These are phyloP conservation scores for Triticum turgidum DNA, from an alignment of 176 grass and related monocot genomes.

Conservation along the genomic window DNA sequence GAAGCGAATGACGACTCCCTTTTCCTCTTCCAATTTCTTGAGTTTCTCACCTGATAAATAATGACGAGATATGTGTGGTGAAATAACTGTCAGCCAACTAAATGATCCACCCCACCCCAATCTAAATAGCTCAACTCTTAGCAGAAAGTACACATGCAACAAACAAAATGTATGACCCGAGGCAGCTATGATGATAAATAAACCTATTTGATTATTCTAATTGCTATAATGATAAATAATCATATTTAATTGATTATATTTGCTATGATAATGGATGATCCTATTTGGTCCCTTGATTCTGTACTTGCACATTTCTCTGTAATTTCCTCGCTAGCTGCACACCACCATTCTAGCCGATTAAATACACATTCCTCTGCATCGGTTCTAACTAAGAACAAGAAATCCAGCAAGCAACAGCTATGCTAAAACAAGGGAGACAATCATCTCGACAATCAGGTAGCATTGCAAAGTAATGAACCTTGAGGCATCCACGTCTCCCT, in stretches of 20 bases:
- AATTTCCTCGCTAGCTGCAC: neutral
- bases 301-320: neutral
- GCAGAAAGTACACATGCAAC: neutral
- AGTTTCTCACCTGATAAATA: conserved; percentile 73
- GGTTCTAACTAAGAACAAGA: conserved; percentile 12
- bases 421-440: neutral
- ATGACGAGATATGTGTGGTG: neutral
- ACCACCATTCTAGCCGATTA: neutral
- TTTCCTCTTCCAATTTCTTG: conserved; percentile 78
- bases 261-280: neutral
- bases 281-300: neutral
- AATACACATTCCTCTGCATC: conserved; percentile 13
- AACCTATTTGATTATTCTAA: neutral
- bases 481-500: conserved; percentile 93
- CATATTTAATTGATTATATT: neutral
- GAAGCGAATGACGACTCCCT: conserved; percentile 84
- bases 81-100: conserved; percentile 2
- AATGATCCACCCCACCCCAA: neutral
- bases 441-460: neutral
- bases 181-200: neutral
- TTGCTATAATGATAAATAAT: neutral
- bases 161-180: neutral
- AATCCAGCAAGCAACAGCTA: neutral
- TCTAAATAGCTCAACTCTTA: neutral
- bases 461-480: conserved; percentile 50